These are phyloP conservation scores for Alternaria conjuncta DNA, from an alignment of 2,329 filamentous ascomycete species.

Conservation along the genomic window DNA sequence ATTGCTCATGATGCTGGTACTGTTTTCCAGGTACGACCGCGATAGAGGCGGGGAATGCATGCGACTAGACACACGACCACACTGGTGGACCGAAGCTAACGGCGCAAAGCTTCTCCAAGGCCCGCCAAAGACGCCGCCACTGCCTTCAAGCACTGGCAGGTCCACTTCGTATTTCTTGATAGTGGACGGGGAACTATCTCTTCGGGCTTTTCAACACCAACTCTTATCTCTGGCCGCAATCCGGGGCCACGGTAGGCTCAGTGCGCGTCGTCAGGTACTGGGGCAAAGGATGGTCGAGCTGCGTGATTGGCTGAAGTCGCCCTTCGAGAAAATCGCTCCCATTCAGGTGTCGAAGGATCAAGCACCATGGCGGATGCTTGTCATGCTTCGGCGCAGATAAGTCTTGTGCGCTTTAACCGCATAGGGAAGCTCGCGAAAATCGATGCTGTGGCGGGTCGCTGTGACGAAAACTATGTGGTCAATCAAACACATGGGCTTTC, in stretches of 20 bases:
- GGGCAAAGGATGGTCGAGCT: not conserved
- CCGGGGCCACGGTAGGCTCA: not conserved
- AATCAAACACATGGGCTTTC: not conserved
- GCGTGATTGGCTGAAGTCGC: not conserved
- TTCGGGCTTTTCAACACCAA: not conserved
- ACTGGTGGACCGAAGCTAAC: constrained; percentile 13
- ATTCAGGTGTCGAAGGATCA: constrained; percentile 12
- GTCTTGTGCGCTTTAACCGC: constrained; percentile 16
- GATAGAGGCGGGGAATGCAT: not conserved
- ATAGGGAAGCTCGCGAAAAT: constrained; percentile 23
- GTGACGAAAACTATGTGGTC: not conserved
- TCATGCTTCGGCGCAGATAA: constrained; percentile 25
- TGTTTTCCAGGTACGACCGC: not conserved
- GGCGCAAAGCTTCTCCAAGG: constrained; percentile 29
- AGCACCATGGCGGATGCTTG: constrained; percentile 34
- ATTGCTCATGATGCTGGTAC: not conserved
- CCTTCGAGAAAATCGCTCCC: not conserved
- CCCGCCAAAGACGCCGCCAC: constrained; percentile 14
- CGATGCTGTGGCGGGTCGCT: not conserved
- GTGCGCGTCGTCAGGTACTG: not conserved
- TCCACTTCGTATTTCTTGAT: constrained; percentile 4
- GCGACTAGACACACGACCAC: constrained; percentile 7
- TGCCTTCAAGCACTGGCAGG: constrained; percentile 13
- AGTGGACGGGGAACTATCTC: not conserved
- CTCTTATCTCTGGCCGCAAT: constrained; percentile 2